Evolutionary conservation across 2,329 filamentous ascomycete species (phyloP).

Genomic region (Fusarium sp.): DNA sequence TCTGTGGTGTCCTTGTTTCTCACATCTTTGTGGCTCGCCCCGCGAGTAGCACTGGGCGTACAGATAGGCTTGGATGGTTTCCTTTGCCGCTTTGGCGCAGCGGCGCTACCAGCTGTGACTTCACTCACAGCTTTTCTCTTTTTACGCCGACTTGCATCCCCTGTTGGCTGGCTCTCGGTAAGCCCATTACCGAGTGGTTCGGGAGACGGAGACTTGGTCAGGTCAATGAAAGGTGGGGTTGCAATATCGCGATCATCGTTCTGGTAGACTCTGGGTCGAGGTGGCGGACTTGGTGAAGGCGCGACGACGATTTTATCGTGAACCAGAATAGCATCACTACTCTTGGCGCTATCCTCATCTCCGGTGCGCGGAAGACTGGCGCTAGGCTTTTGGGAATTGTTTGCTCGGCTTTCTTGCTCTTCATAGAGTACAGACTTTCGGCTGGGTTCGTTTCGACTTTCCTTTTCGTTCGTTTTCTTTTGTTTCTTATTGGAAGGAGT

Average conservation of each 20-base stretch:
- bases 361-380: background rate
- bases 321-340: background rate
- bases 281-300: background rate
- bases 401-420: background rate
- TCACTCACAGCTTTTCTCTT: background rate
- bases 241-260: background rate
- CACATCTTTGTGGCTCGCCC: background rate
- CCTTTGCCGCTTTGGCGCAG: background rate
- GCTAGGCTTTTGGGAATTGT: too few species aligned
- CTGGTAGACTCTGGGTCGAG: background rate
- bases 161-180: background rate
- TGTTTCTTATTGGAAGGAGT: background rate
- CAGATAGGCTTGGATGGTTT: too few species aligned
- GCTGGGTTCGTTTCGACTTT: background rate
- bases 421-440: background rate
- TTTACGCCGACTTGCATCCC: background rate
- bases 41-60: background rate
- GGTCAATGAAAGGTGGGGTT: background rate
- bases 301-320: background rate
- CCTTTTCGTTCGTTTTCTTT: background rate
- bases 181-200: background rate
- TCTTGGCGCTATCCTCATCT: background rate
- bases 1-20: rapidly evolving
- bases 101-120: background rate
- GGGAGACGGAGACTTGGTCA: background rate